Evolutionary conservation across 352 stramenopile genomes (phyloP).

Genomic region (Halophytophthora batemanensis): DNA sequence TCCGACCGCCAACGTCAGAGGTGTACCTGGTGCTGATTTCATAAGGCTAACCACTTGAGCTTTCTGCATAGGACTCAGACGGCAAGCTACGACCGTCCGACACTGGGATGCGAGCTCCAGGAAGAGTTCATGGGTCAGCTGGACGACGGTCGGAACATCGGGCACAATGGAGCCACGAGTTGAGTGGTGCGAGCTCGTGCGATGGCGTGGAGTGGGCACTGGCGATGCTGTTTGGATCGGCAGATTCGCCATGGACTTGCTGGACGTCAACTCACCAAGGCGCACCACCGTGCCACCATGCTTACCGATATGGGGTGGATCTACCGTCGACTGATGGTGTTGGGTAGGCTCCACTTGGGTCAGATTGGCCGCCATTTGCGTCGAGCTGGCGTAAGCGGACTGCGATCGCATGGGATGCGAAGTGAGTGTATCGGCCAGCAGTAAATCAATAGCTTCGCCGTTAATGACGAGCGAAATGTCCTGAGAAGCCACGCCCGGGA

Average conservation of each 20-base stretch:
- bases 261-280: constrained; percentile 39
- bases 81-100: constrained; percentile 82
- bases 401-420: constrained; percentile 16
- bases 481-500: constrained; percentile 64
- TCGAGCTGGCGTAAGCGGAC: constrained; percentile 12
- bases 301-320: constrained; percentile 11
- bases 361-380: constrained; percentile 15
- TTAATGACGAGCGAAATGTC: constrained; percentile 84
- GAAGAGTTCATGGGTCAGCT: constrained; percentile 60
- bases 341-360: not conserved
- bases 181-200: constrained; percentile 1
- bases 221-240: constrained; percentile 16
- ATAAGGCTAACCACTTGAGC: constrained; percentile 94
- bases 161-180: no score
- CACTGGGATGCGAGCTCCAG: constrained; percentile 87
- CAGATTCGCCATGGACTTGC: constrained; percentile 48
- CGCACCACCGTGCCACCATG: constrained; percentile 6
- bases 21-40: constrained; percentile 62
- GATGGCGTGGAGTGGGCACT: not conserved
- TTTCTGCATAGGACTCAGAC: constrained; percentile 91
- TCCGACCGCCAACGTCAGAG: constrained; percentile 94
- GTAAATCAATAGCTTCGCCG: constrained; percentile 68
- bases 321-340: constrained; percentile 4
- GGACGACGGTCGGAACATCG: constrained; percentile 2
- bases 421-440: constrained; percentile 45